Percentiles rank a stretch among this genome's conserved stretches.
phyloP scores from a whole-genome alignment of 2,329 filamentous ascomycete genomes.

The Ophiostoma pallidulum region DNA sequence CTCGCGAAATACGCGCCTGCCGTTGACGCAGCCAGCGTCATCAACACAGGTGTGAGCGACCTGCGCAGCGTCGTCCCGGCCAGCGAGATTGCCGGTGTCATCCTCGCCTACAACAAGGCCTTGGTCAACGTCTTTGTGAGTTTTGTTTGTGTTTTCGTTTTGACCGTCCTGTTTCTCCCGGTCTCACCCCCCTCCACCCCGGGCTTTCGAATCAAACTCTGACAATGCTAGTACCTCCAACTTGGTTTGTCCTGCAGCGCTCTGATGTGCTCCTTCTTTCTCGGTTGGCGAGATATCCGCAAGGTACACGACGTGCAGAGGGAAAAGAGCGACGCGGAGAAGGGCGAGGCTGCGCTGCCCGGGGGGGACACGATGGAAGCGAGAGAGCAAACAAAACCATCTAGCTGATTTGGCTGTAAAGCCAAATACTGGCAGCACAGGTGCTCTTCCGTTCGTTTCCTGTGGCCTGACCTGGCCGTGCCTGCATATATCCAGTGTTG shows the following conservation, averaged over 20 bases:
- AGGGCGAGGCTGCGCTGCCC: too few relatives aligned
- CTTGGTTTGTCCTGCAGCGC: slow-evolving; percentile 6
- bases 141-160: not conserved
- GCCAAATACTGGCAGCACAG: too few relatives aligned
- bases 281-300: slow-evolving; percentile 12
- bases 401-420: too few relatives aligned
- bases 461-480: too few relatives aligned
- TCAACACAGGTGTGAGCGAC: slow-evolving; percentile 36
- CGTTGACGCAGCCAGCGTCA: slow-evolving; percentile 39
- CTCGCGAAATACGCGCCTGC: slow-evolving; percentile 35
- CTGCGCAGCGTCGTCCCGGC: slow-evolving; percentile 8
- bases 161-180: not conserved
- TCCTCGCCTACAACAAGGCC: slow-evolving; percentile 12
- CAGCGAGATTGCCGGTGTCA: not conserved
- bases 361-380: not conserved
- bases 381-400: not conserved
- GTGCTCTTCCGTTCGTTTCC: too few relatives aligned
- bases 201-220: too few relatives aligned
- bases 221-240: slow-evolving; percentile 12
- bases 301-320: not conserved
- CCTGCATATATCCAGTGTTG: too few relatives aligned
- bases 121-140: slow-evolving; percentile 9
- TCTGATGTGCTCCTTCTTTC: slow-evolving; percentile 8
- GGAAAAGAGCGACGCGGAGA: not conserved
- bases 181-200: too few relatives aligned